Conservation (phyloP, 305 asterid species). For the Fraxinus albicans region DNA sequence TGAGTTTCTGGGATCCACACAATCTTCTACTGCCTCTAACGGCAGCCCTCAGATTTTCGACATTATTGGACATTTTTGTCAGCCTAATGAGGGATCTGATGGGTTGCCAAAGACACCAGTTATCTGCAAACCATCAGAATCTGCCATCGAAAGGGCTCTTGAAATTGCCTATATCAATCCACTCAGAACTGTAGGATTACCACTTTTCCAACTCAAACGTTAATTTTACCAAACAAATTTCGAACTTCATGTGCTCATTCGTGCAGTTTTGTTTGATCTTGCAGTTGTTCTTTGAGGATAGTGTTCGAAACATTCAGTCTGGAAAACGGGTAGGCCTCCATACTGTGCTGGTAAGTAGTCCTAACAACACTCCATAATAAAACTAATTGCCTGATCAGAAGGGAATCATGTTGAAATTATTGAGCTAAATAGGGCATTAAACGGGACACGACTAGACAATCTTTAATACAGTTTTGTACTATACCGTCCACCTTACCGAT, state of each 20-base stretch:
- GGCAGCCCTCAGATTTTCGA: constrained; percentile 51
- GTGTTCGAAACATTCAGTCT: constrained; percentile 70
- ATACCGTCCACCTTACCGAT: background rate
- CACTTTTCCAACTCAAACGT: background rate
- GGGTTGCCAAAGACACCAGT: constrained; percentile 79
- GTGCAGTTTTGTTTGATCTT: background rate
- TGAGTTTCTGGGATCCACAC: constrained; percentile 53
- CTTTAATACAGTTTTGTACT: background rate
- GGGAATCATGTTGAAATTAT: background rate
- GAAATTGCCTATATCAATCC: constrained; percentile 73
- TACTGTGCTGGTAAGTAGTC: constrained; percentile 66
- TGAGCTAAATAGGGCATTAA: background rate
- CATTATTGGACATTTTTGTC: constrained; percentile 68
- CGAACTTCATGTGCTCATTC: background rate
- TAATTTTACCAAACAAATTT: background rate
- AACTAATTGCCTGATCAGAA: background rate
- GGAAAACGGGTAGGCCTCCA: constrained; percentile 82
- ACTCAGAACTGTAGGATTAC: constrained; percentile 61
- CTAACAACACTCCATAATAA: background rate
- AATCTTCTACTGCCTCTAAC: constrained; percentile 15
- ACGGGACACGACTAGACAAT: background rate
- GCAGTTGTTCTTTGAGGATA: constrained; percentile 93
- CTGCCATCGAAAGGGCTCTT: constrained; percentile 72
- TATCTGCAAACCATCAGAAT: constrained; percentile 81
- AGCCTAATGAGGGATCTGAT: constrained; percentile 42